Conservation (phyloP, 2,329 filamentous ascomycete species). For the Ophiosphaerella herpotricha region DNA sequence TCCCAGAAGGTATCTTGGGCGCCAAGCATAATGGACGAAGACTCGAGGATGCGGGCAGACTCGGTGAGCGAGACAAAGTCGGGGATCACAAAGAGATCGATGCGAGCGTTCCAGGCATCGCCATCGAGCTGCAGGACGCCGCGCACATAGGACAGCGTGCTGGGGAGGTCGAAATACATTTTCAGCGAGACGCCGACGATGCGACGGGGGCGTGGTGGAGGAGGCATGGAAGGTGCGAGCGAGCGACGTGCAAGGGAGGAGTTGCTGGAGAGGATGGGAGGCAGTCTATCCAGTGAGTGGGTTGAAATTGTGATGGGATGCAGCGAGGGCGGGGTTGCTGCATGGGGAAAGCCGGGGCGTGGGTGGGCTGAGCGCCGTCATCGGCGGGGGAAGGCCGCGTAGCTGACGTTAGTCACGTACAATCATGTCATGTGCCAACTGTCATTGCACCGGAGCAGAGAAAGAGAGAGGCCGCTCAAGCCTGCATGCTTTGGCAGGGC, state of each 20-base stretch:
- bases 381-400: slow-evolving; percentile 2
- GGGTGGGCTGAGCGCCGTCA: slow-evolving; percentile 2
- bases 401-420: not conserved
- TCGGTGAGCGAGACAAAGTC: slow-evolving; percentile 72
- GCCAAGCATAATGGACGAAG: slow-evolving; percentile 65
- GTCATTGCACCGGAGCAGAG: no score
- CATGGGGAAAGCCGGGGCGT: slow-evolving; percentile 17
- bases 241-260: not conserved
- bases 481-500: not conserved
- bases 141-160: slow-evolving; percentile 59
- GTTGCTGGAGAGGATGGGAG: not conserved
- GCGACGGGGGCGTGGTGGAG: slow-evolving; percentile 56
- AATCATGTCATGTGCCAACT: no score
- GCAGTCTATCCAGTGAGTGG: not conserved
- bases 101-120: slow-evolving; percentile 59
- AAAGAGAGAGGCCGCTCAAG: no score
- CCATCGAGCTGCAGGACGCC: slow-evolving; percentile 51
- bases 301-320: not conserved
- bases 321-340: slow-evolving; percentile 13
- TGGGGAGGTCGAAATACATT: slow-evolving; percentile 75
- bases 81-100: slow-evolving; percentile 78
- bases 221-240: slow-evolving; percentile 29
- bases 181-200: slow-evolving; percentile 76
- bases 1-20: slow-evolving; percentile 78
- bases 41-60: slow-evolving; percentile 55